Conservation (phyloP, 768 basidiomycete species). For the Pleurotus platypus region DNA sequence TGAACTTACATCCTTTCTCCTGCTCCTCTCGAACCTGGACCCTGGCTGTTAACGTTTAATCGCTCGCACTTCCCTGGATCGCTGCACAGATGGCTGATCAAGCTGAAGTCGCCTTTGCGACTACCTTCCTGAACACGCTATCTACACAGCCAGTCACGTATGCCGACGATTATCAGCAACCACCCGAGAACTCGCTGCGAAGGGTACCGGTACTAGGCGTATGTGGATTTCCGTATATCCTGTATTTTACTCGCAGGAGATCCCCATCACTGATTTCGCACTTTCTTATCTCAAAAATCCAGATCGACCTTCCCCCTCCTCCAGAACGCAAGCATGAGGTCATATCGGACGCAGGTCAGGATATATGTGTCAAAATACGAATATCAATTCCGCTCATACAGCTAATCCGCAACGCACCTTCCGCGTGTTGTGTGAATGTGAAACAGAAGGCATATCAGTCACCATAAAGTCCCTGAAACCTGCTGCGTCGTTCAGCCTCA, state of each 20-base stretch:
- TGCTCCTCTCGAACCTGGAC: too few species aligned
- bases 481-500: slow-evolving; percentile 65
- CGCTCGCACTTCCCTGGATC: too few species aligned
- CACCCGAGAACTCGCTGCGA: slow-evolving; percentile 60
- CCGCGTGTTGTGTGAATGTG: background rate
- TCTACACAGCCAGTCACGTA: slow-evolving; percentile 66
- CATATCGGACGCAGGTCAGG: slow-evolving; percentile 27
- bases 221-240: slow-evolving; percentile 19
- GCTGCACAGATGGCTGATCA: slow-evolving; percentile 35
- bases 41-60: too few species aligned
- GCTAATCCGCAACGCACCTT: background rate
- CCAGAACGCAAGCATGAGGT: slow-evolving; percentile 43
- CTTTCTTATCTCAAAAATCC: background rate
- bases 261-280: slow-evolving; percentile 6
- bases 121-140: slow-evolving; percentile 60
- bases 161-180: slow-evolving; percentile 74
- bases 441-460: slow-evolving; percentile 53
- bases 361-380: slow-evolving; percentile 1
- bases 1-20: too few species aligned
- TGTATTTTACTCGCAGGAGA: slow-evolving; percentile 11
- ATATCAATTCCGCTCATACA: background rate
- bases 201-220: slow-evolving; percentile 71
- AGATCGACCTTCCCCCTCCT: slow-evolving; percentile 61
- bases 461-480: slow-evolving; percentile 94
- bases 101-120: slow-evolving; percentile 68